Evolutionary conservation across 208 protist species (phyloP), one percentile per base, ranked within the genome.

Genomic region (Eutreptiella sp.): DNA sequence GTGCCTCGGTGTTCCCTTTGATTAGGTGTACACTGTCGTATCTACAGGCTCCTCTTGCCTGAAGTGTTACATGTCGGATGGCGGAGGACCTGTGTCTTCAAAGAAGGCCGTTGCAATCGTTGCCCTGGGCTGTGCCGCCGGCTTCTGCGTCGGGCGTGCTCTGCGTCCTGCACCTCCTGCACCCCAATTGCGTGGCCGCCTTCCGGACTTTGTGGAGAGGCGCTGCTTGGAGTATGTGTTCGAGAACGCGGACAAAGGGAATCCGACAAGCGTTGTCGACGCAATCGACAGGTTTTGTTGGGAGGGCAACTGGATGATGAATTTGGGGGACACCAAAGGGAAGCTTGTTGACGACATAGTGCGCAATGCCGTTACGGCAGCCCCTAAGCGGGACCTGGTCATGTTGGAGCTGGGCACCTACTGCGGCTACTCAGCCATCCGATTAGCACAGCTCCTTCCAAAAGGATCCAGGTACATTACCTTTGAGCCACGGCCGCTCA

Each of bases 201-300:
- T n/a, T n/a, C n/a, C n/a, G n/a, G n/a, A n/a, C n/a, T n/a, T n/a
- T n/a, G n/a, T n/a, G n/a, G n/a, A n/a, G 45, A 39, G n/a, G 36
- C 14, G 14, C 36, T 11, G 14, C 36, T n/a, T 39, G 14, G 14
- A 39, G 36, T n/a, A 39, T n/a, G 36, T 39, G 36, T n/a, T 11
- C 14, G 36, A 39, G 36, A 39, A 39, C 36, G 36, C 36, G 36
- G 14, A 39, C 14, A 11, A 39, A n/a, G 36, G 36, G 14, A n/a
- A 39, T n/a, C 14, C 36, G 36, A 39, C 11, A n/a, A 39, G 36
- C 36, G 36, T 39, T n/a, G 36, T 39, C 14, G 36, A 39, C 36
- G 36, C 36, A n/a, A 39, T 39, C 36, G 36, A 39, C 36, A 39
- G n/a, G 36, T 39, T 19, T n/a, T 39, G 36, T n/a, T 39, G 36